Conservation (phyloP, 257 asterid species). For the Solanum piurae region DNA sequence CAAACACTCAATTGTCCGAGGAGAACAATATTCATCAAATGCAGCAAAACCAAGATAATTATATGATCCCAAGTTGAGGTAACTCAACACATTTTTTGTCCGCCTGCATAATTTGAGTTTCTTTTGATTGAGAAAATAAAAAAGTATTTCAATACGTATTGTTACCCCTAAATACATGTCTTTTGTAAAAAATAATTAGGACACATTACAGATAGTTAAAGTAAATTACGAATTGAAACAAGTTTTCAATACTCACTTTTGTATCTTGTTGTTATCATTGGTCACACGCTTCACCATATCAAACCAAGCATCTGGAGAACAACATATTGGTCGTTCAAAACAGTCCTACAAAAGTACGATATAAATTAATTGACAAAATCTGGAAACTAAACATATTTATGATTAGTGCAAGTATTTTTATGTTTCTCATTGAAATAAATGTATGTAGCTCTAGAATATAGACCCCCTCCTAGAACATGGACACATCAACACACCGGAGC, state of each 20-base stretch:
- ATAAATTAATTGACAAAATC: background rate
- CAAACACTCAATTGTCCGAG: constrained; percentile 29
- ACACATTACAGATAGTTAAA: background rate
- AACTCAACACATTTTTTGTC: background rate
- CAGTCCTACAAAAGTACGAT: constrained; percentile 51
- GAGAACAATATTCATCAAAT: background rate
- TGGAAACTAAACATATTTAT: background rate
- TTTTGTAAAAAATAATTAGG: background rate
- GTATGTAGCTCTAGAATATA: background rate
- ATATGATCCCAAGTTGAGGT: background rate
- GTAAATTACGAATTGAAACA: background rate
- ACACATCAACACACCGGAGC: background rate
- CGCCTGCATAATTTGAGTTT: background rate
- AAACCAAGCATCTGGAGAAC: constrained; percentile 99
- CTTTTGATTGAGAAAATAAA: background rate
- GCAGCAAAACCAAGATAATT: background rate
- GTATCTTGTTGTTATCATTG: constrained; percentile 75
- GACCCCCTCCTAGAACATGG: background rate
- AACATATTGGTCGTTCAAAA: constrained; percentile 87
- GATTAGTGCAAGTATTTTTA: background rate
- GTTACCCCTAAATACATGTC: background rate
- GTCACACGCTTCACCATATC: constrained; percentile 95
- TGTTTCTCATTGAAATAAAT: background rate
- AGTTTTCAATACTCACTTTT: constrained; percentile 36
- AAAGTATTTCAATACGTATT: background rate